Evolutionary conservation across 345 rosid species (phyloP), one percentile per base, ranked within the genome.

Genomic region (Bruguiera sexangula): DNA sequence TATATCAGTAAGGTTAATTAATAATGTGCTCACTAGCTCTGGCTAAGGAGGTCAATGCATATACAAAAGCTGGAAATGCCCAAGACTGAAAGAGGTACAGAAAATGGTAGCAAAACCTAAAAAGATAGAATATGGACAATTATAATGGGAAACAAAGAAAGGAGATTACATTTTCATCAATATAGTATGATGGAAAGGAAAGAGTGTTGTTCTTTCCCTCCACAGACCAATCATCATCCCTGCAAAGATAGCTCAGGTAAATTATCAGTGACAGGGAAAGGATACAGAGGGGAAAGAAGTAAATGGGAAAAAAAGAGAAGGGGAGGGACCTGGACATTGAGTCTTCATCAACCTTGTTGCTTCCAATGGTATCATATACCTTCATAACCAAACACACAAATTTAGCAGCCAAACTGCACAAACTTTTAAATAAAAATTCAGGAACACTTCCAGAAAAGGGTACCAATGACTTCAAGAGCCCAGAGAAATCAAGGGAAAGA

Each of bases 101-200:
- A 50, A 68, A 59, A 61, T 29, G 39, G 50, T 34, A 18, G 16
- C 32, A 61, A 65, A 70, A 70, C 80, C 67, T 56, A 69, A 66
- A 70, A 64, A 69, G 50, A 71, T 63, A 43, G 50, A 30, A 75
- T 39, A 32, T 78, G 66, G 66, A 68, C 67, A 69, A 64, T 36
- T 50, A 67, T 36, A 65, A 50, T 37, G 37, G n/a, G 48, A 67
- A 11, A 30, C 31, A 67, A 20, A 27, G 36, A 30, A 26, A 32
- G 24, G 72, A 75, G 76, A 75, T 84, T 92, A 95, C 99, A 92
- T 95, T 82, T 88, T 92, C 99, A 69, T 95, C 92, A 78, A 95
- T 95, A 63, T 95, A 92, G 81, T 89, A 91, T 61, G 98, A 92
- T 18, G 93, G 99, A 77, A 90, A 88, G 55, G 99, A 85, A 57